Base-by-base conservation (phyloP, 2,329 filamentous ascomycete species). In the Didymella keratinophila region DNA sequence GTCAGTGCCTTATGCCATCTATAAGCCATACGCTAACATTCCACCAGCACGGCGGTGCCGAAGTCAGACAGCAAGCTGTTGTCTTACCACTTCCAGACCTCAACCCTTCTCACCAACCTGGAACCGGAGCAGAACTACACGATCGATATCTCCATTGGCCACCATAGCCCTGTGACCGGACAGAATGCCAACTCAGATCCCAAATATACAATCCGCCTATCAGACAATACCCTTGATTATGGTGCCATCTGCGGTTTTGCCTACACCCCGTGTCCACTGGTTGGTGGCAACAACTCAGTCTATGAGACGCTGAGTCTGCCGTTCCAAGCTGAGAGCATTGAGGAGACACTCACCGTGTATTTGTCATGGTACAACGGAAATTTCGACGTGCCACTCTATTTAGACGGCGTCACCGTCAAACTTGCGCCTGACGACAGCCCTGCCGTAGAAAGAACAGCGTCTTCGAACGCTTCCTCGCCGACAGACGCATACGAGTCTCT, bases 311-410 rank as follows among this genome's bases (percentile, higher is more conserved):
- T 56, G 41, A 32, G 25, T 20, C 20, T 46, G 30, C 30, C 14
- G 3, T 50, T 56, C 14, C 39, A 37, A 9, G 53, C 53, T 14
- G 32, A 39, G 6, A 36, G 11, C 2, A 16, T 18, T 7, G 36
- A 42, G 1, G 39, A 56, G 20, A 34, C n/a, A 23, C 12, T 56
- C 18, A 45, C 39, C 2, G 46, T 56, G 18, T 56, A 56, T 34
- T 14, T 56, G 2, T 50, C 46, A 11, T 56, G 53, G 53, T 56
- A 56, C 14, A 56, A 56, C 8, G 53, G 53, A 7, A 56, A 56
- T 12, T 41, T 56, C 12, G 41, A 49, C 25, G 27, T 56, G 2
- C 32, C 53, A 18, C 10, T 56, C 1, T 56, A 50, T 28, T 25
- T 56, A 3, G 53, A 56, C 12, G n/a, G 14, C 7, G 32, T 51